Base-by-base conservation (phyloP, 163 green algal species). In the Coccomyxa subellipsoidea region DNA sequence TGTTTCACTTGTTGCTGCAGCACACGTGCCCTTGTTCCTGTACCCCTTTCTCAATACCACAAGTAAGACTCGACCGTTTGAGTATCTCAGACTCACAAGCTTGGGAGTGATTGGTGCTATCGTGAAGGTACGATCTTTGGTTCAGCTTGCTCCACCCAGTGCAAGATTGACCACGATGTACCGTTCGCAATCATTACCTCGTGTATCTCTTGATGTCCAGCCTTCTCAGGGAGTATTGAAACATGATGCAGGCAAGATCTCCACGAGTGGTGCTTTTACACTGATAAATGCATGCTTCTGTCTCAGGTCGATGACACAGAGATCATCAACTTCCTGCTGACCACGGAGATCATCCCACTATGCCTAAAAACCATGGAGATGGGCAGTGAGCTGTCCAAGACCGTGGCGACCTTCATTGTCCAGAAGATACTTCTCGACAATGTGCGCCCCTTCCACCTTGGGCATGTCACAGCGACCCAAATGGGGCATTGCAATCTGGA, bases 351-450 rank as follows among this genome's bases (percentile, higher is more conserved):
- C 87, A 99, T 99, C 81, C 96, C 96, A 9, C 89, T 99, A 35
- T 99, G 96, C 87, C 85, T 99, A 84, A 92, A 96, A 53, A 99
- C 96, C 72, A 99, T 99, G 96, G 96, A 99, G 90, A 98, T 98
- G 84, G 96, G 96, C 78, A 97, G 88, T 39, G 96, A 99, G 92
- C 93, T 99, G 81, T 98, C 94, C 83, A 99, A 99, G 82, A 99
- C 96, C 9, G 96, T 99, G 32, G 95, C 96, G 27, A 99, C 96
- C 31, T 99, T 99, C 86, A 99, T 99, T 77, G 96, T 99, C 39
- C 96, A 99, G 87, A 99, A 99, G 83, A 99, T 99, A 59, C 89
- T 99, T 79, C 88, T 98, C 9, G 96, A 99, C 84, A 93, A 97
- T 78, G 93, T 95, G 75, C 75, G 73, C 37, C 2, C 37, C 6